Evolutionary conservation across 1,284 basidiomycete species (phyloP).

Genomic region (Sparassis latifolia): DNA sequence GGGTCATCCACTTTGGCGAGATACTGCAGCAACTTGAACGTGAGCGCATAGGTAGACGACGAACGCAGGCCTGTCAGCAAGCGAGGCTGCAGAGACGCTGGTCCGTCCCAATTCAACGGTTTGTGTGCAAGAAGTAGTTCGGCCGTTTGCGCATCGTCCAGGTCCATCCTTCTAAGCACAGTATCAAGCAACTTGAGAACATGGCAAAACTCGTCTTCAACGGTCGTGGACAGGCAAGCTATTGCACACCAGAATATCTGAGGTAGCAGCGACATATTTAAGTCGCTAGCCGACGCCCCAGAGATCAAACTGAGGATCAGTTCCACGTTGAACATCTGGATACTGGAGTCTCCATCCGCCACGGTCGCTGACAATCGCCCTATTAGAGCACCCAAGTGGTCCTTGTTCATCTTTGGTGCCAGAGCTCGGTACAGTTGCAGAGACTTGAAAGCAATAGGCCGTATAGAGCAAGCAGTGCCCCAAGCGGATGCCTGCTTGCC

Average conservation of each 20-base stretch:
- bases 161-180: conserved; percentile 68
- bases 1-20: conserved; percentile 60
- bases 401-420: conserved; percentile 65
- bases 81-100: conserved; percentile 65
- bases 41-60: conserved; percentile 59
- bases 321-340: conserved; percentile 81
- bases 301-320: conserved; percentile 75
- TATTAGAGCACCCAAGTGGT: conserved; percentile 76
- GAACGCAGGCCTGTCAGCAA: conserved; percentile 81
- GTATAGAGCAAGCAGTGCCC: conserved; percentile 85
- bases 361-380: conserved; percentile 84
- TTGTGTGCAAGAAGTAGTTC: conserved; percentile 62
- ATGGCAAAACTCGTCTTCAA: conserved; percentile 77
- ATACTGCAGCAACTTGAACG: conserved; percentile 66
- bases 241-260: conserved; percentile 86
- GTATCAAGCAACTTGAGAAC: conserved; percentile 64
- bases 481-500: conserved; percentile 78
- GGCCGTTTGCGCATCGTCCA: conserved; percentile 60
- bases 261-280: conserved; percentile 61
- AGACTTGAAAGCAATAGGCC: conserved; percentile 83
- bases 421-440: conserved; percentile 87
- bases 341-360: conserved; percentile 67
- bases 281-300: conserved; percentile 53
- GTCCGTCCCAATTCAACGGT: conserved; percentile 71
- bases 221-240: conserved; percentile 79